A percentile compares a stretch with the other conserved stretches of the same genome.
Conservation (phyloP, 257 asterid species). For the Fraxinus quadrangulata region DNA sequence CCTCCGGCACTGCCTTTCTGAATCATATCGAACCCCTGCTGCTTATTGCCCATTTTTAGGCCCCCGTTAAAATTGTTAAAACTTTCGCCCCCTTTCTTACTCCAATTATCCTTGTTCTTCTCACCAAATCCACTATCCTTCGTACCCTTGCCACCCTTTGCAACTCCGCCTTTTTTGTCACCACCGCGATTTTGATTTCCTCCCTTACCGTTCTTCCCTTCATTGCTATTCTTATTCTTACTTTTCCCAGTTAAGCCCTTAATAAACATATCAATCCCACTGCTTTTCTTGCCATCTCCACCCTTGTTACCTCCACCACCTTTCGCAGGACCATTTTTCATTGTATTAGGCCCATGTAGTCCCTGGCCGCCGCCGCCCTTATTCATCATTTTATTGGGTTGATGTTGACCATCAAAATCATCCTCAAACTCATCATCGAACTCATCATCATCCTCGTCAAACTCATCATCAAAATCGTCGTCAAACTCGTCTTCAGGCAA, state of each 20-base stretch:
- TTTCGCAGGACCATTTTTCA: constrained; percentile 30
- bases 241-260: constrained; percentile 47
- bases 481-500: constrained; percentile 51
- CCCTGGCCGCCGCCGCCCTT: constrained; percentile 26
- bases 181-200: constrained; percentile 37
- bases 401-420: constrained; percentile 36
- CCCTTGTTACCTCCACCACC: constrained; percentile 33
- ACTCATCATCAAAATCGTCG: constrained; percentile 27
- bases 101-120: constrained; percentile 34
- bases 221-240: constrained; percentile 26
- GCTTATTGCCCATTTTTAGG: constrained; percentile 36
- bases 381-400: constrained; percentile 29
- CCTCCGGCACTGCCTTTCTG: constrained; percentile 26
- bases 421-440: constrained; percentile 22
- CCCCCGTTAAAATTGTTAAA: constrained; percentile 39
- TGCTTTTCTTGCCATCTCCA: constrained; percentile 47
- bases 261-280: constrained; percentile 39
- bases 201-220: constrained; percentile 33
- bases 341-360: constrained; percentile 26
- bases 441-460: constrained; percentile 24
- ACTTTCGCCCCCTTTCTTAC: constrained; percentile 47
- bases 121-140: constrained; percentile 32
- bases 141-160: constrained; percentile 31
- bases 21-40: constrained; percentile 33
- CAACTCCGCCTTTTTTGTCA: constrained; percentile 27